Evolutionary conservation across 2,329 filamentous ascomycete species (phyloP).

Genomic region (Talaromyces sp.): DNA sequence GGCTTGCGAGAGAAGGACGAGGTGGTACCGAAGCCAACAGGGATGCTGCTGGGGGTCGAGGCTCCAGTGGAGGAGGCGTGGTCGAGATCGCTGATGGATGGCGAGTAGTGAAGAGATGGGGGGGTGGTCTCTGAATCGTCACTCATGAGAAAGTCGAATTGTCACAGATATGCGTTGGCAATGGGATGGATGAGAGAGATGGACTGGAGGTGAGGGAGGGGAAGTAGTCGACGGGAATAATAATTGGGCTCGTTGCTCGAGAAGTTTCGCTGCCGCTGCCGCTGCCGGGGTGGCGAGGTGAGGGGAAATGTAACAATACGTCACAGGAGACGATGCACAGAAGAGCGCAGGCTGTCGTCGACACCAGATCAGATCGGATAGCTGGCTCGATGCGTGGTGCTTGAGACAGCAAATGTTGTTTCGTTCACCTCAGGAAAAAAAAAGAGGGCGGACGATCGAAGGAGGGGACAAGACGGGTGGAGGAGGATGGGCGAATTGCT

Average conservation of each 20-base stretch:
- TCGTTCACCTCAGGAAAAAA: conserved; percentile 5
- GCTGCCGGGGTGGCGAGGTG: not conserved
- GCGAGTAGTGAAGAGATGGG: conserved; percentile 50
- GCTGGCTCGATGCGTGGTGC: not conserved
- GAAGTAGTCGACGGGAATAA: not conserved
- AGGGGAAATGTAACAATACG: not conserved
- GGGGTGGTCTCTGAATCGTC: conserved; percentile 49
- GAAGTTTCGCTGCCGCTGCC: not conserved
- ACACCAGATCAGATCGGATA: not conserved
- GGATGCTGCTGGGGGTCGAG: conserved; percentile 44
- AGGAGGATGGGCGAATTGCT: conserved; percentile 2
- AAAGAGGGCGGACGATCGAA: conserved; percentile 1
- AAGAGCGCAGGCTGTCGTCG: not conserved
- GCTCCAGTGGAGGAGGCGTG: conserved; percentile 47
- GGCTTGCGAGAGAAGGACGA: conserved; percentile 34
- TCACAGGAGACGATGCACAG: not conserved
- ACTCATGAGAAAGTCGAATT: conserved; percentile 40
- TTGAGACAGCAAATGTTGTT: not conserved
- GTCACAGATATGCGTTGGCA: not conserved
- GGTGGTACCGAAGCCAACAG: conserved; percentile 44
- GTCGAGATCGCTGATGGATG: conserved; percentile 43
- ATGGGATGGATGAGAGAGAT: not conserved
- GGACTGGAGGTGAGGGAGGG: not conserved
- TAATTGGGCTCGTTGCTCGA: not conserved
- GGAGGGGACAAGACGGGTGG: conserved; percentile 8